These are phyloP conservation scores for Viridothelium virens DNA, from an alignment of 495 filamentous ascomycete genomes.

Conservation along the genomic window DNA sequence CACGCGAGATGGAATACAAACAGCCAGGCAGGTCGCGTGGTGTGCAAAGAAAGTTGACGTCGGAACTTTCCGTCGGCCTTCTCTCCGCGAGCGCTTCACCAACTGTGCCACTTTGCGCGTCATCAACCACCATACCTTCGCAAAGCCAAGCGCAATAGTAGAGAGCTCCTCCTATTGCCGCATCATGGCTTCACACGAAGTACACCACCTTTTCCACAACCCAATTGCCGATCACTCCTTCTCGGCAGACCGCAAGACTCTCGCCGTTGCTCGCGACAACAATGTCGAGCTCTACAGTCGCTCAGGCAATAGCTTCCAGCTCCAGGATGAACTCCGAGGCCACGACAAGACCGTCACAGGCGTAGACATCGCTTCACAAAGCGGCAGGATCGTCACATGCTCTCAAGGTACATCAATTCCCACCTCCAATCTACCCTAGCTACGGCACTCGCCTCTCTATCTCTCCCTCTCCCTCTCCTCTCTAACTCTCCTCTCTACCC, in stretches of 20 bases:
- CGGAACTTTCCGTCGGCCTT: neutral
- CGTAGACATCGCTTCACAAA: conserved; percentile 87
- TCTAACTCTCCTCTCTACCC: neutral
- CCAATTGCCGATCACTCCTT: conserved; percentile 98
- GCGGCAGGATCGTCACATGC: conserved; percentile 90
- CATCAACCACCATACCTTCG: neutral
- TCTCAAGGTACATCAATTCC: conserved; percentile 62
- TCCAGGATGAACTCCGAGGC: conserved; percentile 86
- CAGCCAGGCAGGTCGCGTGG: too few species aligned
- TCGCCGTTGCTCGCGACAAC: conserved; percentile 87
- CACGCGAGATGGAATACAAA: too few species aligned
- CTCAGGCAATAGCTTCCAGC: conserved; percentile 64
- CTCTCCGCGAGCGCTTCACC: neutral
- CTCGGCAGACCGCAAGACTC: conserved; percentile 77
- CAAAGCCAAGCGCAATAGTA: conserved; percentile 61
- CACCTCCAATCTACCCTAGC: neutral
- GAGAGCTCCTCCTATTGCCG: conserved; percentile 97
- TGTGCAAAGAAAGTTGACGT: neutral
- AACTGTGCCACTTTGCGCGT: neutral
- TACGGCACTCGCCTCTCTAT: neutral
- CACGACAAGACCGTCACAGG: conserved; percentile 96
- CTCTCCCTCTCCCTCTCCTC: neutral
- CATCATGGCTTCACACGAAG: conserved; percentile 75
- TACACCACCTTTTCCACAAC: conserved; percentile 93
- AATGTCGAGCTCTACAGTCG: conserved; percentile 80